A percentile compares a stretch with the other conserved stretches of the same genome.
These are phyloP conservation scores for Cyberlindnera meyerae DNA, from an alignment of 805 yeast genomes.

Conservation along the genomic window DNA sequence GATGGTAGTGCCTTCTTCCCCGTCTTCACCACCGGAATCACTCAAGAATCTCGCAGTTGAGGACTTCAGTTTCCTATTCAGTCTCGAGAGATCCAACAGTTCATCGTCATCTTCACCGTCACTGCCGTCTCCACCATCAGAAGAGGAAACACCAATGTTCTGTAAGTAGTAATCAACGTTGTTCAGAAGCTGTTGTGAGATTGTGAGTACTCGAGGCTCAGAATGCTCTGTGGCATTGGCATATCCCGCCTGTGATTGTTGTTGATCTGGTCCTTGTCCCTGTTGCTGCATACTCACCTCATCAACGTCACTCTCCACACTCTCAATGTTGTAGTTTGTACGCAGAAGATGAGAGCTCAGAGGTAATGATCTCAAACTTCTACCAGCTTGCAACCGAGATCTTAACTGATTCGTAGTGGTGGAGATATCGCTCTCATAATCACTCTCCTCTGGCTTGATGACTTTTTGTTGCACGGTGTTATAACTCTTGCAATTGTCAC, in stretches of 20 bases:
- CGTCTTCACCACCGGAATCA: conserved; percentile 12
- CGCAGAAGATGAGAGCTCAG: conserved; percentile 20
- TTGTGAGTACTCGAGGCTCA: conserved; percentile 14
- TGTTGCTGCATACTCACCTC: too few relatives aligned
- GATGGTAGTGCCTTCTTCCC: background rate
- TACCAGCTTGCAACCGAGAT: conserved; percentile 4
- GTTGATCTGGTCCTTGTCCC: too few relatives aligned
- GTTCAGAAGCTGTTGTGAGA: conserved; percentile 27
- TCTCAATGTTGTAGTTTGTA: conserved; percentile 25
- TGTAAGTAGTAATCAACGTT: conserved; percentile 25
- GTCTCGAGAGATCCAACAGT: conserved; percentile 19
- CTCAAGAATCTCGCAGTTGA: conserved; percentile 6
- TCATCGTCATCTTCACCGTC: conserved; percentile 22
- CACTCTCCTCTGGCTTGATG: conserved; percentile 60
- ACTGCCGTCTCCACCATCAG: conserved; percentile 18
- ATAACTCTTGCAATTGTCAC: conserved; percentile 83
- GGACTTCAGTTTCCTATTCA: conserved; percentile 17
- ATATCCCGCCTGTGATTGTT: too few relatives aligned
- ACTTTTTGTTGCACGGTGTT: conserved; percentile 73
- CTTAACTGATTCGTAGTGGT: conserved; percentile 19
- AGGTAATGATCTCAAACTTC: conserved; percentile 21
- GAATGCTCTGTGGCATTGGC: background rate
- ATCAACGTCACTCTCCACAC: conserved; percentile 10
- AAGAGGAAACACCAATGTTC: conserved; percentile 18
- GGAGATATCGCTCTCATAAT: conserved; percentile 25